Base-by-base conservation (phyloP, 2,329 filamentous ascomycete genomes). In the Calonectria pseudoreteaudii region DNA sequence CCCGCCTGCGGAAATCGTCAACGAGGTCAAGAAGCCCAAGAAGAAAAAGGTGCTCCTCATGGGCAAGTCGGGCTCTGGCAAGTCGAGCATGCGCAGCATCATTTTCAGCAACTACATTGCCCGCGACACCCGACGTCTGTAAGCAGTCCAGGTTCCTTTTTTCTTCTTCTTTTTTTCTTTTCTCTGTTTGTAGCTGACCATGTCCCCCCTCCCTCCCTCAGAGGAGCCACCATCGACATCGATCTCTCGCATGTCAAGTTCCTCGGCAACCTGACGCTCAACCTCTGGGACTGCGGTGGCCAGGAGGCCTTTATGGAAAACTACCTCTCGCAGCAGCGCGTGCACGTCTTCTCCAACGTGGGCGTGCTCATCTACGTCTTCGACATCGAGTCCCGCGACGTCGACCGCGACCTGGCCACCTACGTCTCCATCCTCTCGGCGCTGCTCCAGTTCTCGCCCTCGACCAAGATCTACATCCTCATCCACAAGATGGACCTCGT, bases 401-500 rank as follows among this genome's bases (percentile, higher is more conserved):
- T 98, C 80, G 94, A 97, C 75, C 94, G 95, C 80, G 97, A 99
- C 84, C 91, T 98, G 67, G 92, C 96, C 71, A 98, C 95, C 72
- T 99, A 98, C 87, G 92, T 93, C 67, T 94, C 94, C 78, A 97
- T 98, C 83, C 95, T 98, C 79, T 92, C 93, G 65, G 97, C 97
- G 0, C 90, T 99, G 49, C 91, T 93, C 70, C 96, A 98, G 86
- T 98, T 93, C 88, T 97, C 94, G 62, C 88, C 91, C 38, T 87
- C 88, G 3, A 95, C 96, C 75, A 94, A 94, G 83, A 93, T 99
- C 81, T 99, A 98, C 86, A 94, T 97, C 75, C 91, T 99, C 56
- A 94, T 99, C 78, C 97, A 99, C 92, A 99, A 99, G 86, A 98
- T 99, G 94, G 97, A 99, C 84, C 91, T 99, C 31, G 95, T 98